These are phyloP conservation scores for Taxillus chinensis DNA, from an alignment of 164 flowering plant species.

Conservation along the genomic window DNA sequence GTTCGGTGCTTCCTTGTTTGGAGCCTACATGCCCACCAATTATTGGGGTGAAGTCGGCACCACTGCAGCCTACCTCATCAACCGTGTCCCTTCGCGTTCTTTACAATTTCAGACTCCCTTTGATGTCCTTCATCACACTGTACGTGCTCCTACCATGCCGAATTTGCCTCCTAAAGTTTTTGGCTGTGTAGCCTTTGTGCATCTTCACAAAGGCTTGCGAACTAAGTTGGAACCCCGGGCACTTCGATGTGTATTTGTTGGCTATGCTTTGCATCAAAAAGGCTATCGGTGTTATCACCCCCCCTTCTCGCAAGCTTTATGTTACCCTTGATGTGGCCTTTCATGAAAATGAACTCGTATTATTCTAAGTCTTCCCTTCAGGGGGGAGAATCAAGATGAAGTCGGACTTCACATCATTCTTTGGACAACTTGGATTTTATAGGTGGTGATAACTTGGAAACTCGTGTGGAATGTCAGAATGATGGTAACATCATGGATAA, in stretches of 20 bases:
- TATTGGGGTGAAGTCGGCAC: too few species aligned
- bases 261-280: slow-evolving; percentile 10
- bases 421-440: background rate
- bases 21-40: too few species aligned
- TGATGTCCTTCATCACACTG: background rate
- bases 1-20: too few species aligned
- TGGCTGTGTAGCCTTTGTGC: slow-evolving; percentile 13
- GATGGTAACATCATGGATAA: too few species aligned
- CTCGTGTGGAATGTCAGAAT: background rate
- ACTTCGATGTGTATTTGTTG: slow-evolving; percentile 8
- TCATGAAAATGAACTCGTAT: slow-evolving; percentile 11
- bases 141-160: background rate
- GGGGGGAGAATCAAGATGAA: slow-evolving; percentile 9
- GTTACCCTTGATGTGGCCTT: slow-evolving; percentile 11
- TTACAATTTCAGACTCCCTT: slow-evolving; percentile 6
- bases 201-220: slow-evolving; percentile 2
- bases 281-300: slow-evolving; percentile 16
- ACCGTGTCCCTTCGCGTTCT: background rate
- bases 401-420: background rate
- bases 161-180: slow-evolving; percentile 8
- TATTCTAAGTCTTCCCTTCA: slow-evolving; percentile 8
- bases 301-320: slow-evolving; percentile 7
- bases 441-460: background rate
- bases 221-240: slow-evolving; percentile 11
- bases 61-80: too few species aligned